These are phyloP conservation scores for Cryptosporidium muris DNA, from an alignment of 169 alveolate genomes.

Conservation along the genomic window DNA sequence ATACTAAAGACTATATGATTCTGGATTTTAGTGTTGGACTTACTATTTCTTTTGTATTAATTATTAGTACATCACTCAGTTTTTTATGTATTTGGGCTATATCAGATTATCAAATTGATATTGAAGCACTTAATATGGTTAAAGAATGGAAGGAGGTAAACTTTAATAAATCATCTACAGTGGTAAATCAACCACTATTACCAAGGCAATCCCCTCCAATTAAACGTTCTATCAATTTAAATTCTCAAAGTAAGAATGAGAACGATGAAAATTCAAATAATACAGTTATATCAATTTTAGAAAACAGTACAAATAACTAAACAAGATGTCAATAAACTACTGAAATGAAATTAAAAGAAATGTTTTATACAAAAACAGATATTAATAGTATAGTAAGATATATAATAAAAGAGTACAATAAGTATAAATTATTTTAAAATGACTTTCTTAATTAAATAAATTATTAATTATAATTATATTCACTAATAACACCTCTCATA, in stretches of 20 bases:
- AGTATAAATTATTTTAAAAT: no score
- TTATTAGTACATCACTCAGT: slow-evolving; percentile 46
- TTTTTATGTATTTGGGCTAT: slow-evolving; percentile 61
- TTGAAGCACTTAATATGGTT: slow-evolving; percentile 53
- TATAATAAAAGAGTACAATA: no score
- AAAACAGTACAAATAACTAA: not conserved
- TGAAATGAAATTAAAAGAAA: no score
- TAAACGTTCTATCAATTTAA: not conserved
- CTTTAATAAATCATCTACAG: not conserved
- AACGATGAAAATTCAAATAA: not conserved
- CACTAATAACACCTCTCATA: no score
- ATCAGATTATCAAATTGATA: slow-evolving; percentile 52
- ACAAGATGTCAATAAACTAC: no score
- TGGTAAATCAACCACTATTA: slow-evolving; percentile 37
- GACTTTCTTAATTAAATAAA: no score
- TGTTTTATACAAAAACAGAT: no score
- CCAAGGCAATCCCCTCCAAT: not conserved
- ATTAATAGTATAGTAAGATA: no score
- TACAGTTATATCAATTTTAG: not conserved
- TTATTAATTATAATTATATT: no score
- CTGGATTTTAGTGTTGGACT: slow-evolving; percentile 70
- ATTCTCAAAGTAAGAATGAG: slow-evolving; percentile 1
- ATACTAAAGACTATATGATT: slow-evolving; percentile 32
- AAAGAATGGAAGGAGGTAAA: slow-evolving; percentile 22
- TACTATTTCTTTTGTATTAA: slow-evolving; percentile 50